A percentile compares a stretch with the other conserved stretches of the same genome.
These are phyloP conservation scores for Pezicula radicicola DNA, from an alignment of 2,329 filamentous ascomycete species.

Conservation along the genomic window DNA sequence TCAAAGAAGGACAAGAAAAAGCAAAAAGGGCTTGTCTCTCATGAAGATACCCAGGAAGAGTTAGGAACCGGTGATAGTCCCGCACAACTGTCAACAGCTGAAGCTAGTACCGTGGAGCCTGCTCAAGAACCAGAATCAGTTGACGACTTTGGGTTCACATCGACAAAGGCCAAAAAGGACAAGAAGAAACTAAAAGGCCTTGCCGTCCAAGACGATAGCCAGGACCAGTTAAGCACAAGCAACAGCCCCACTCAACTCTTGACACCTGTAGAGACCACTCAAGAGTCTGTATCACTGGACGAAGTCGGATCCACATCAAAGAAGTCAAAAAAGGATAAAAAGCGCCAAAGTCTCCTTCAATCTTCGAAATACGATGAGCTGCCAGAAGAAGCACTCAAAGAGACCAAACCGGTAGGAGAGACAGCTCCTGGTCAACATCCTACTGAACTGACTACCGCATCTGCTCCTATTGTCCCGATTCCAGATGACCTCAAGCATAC, in stretches of 20 bases:
- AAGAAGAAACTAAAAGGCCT: slow-evolving; percentile 16
- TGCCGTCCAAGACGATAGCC: not conserved
- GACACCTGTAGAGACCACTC: slow-evolving; percentile 17
- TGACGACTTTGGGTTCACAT: slow-evolving; percentile 4
- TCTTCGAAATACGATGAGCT: slow-evolving; percentile 12
- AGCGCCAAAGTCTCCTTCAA: slow-evolving; percentile 14
- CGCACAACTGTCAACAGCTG: slow-evolving; percentile 8
- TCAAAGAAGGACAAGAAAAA: slow-evolving; percentile 31
- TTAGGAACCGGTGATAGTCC: slow-evolving; percentile 7
- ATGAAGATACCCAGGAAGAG: not conserved
- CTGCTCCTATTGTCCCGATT: not conserved
- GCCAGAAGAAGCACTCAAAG: slow-evolving; percentile 2
- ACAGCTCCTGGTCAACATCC: not conserved
- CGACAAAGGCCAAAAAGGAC: slow-evolving; percentile 21
- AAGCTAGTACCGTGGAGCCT: too few relatives aligned
- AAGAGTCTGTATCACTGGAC: slow-evolving; percentile 6
- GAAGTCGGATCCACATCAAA: slow-evolving; percentile 26
- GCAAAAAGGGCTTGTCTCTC: slow-evolving; percentile 11
- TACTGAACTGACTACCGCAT: not conserved
- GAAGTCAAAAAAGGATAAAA: slow-evolving; percentile 31
- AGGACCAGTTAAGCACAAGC: slow-evolving; percentile 10
- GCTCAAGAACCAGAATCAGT: not conserved
- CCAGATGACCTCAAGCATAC: slow-evolving; percentile 11
- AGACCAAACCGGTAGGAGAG: slow-evolving; percentile 1
- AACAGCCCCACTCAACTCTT: slow-evolving; percentile 22